These are phyloP conservation scores for Zasmidium angulare DNA, from an alignment of 2,329 filamentous ascomycete genomes.

Conservation along the genomic window DNA sequence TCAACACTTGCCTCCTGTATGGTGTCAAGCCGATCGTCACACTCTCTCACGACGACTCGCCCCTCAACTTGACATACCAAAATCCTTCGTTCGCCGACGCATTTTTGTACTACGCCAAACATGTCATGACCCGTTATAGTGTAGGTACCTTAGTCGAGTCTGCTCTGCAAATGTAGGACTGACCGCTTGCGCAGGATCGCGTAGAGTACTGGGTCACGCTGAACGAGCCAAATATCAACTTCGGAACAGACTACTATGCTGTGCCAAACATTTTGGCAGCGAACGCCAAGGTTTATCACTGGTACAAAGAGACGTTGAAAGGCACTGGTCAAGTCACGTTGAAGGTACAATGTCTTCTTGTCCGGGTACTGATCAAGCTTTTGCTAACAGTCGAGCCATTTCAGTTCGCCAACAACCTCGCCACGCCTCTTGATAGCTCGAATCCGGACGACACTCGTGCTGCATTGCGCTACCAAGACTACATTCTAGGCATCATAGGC, in stretches of 20 bases:
- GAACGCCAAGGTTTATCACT: constrained; percentile 35
- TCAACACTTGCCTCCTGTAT: constrained; percentile 43
- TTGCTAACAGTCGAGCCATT: not conserved
- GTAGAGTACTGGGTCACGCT: constrained; percentile 44
- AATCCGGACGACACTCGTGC: constrained; percentile 47
- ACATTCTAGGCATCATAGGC: constrained; percentile 51
- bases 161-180: not conserved
- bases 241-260: constrained; percentile 26
- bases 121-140: constrained; percentile 41
- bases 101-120: constrained; percentile 42
- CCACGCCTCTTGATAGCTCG: constrained; percentile 37
- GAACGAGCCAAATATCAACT: constrained; percentile 39
- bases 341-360: constrained; percentile 32
- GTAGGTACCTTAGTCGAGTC: not conserved
- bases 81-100: constrained; percentile 34
- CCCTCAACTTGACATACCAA: constrained; percentile 35
- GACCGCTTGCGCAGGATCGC: constrained; percentile 27
- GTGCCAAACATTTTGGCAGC: constrained; percentile 32
- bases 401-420: constrained; percentile 43
- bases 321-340: constrained; percentile 52
- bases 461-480: constrained; percentile 44
- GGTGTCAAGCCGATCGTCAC: constrained; percentile 49
- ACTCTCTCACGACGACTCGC: constrained; percentile 45
- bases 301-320: constrained; percentile 56
- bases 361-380: not conserved